Conservation (phyloP, 2,329 filamentous ascomycete genomes). For the Ramularia endophylla region DNA sequence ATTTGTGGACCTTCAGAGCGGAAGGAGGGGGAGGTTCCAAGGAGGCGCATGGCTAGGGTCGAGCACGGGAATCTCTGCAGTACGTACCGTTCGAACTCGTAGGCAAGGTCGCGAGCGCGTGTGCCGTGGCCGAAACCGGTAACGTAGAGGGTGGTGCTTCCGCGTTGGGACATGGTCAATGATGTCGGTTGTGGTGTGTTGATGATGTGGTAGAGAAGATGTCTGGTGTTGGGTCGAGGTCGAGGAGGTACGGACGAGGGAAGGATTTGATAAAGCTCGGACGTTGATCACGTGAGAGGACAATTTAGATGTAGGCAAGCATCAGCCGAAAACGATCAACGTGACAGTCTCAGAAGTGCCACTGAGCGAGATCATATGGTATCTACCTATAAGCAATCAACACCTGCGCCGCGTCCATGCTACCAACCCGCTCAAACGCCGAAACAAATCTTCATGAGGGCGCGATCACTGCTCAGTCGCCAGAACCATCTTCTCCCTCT, state of each 20-base stretch:
- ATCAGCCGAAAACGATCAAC: too few relatives aligned
- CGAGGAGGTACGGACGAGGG: neutral
- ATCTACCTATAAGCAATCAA: too few relatives aligned
- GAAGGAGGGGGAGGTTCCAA: too few relatives aligned
- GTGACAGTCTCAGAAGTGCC: too few relatives aligned
- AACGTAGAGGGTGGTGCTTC: conserved; percentile 90
- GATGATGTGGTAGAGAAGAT: neutral
- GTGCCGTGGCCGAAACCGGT: conserved; percentile 99
- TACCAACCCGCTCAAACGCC: conserved; percentile 8
- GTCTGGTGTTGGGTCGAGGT: neutral
- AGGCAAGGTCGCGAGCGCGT: conserved; percentile 96
- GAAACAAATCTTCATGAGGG: conserved; percentile 8
- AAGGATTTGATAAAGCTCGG: neutral
- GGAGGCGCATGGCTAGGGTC: too few relatives aligned
- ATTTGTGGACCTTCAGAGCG: too few relatives aligned
- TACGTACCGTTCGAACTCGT: conserved; percentile 99
- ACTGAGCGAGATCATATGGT: too few relatives aligned
- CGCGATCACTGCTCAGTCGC: conserved; percentile 51
- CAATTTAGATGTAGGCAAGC: too few relatives aligned
- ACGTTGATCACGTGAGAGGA: neutral
- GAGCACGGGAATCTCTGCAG: conserved; percentile 18
- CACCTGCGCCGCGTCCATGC: neutral
- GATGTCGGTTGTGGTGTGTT: conserved; percentile 1
- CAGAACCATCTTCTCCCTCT: conserved; percentile 91
- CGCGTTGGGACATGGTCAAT: conserved; percentile 72